phyloP scores from a whole-genome alignment of 163 green algal genomes.

The Chloromonas sp. region DNA sequence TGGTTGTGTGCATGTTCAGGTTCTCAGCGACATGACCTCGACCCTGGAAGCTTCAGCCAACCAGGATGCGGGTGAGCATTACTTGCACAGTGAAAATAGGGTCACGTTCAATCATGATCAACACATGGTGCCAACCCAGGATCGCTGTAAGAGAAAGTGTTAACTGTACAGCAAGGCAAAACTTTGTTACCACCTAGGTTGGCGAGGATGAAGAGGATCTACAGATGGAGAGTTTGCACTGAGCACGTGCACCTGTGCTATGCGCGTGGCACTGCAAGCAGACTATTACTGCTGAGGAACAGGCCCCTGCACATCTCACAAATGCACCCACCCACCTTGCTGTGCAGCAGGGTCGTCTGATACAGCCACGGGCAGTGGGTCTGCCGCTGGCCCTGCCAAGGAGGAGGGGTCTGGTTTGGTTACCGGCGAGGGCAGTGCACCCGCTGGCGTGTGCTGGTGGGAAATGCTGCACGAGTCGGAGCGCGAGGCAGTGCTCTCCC shows the following conservation, averaged over 20 bases:
- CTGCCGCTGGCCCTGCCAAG: no score
- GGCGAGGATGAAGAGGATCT: no score
- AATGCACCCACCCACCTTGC: background rate
- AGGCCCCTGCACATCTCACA: background rate
- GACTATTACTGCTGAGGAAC: no score
- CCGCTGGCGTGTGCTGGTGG: background rate
- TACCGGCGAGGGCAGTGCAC: background rate
- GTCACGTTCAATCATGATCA: background rate
- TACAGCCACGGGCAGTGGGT: background rate
- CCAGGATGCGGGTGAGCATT: no score
- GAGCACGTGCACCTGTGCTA: no score
- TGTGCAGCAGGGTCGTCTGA: background rate
- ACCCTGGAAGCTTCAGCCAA: no score
- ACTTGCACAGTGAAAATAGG: background rate
- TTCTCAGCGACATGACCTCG: background rate
- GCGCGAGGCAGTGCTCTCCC: background rate
- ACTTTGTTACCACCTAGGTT: no score
- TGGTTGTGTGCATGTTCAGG: background rate
- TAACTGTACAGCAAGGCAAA: no score
- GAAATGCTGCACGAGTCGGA: conserved; percentile 4
- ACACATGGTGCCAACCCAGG: no score
- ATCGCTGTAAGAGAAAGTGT: no score
- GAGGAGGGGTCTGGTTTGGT: background rate
- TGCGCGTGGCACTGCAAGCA: no score
- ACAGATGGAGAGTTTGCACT: no score